These are phyloP conservation scores for Cystobasidium pallidum DNA, from an alignment of 1,284 basidiomycete species.

Conservation along the genomic window DNA sequence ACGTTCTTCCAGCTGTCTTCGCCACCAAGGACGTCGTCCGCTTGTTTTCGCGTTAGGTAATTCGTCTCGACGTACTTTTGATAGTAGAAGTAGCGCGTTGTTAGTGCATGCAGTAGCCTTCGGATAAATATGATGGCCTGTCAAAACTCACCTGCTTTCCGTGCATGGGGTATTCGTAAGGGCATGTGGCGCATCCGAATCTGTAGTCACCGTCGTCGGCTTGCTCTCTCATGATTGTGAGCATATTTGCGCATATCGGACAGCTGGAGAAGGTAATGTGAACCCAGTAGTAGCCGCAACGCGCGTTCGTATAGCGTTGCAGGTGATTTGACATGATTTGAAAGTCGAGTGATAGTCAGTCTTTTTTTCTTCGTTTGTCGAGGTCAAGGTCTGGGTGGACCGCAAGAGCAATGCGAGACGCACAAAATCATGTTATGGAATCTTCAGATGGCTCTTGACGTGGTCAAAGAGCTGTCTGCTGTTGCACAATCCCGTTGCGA, in stretches of 20 bases:
- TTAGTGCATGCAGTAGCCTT: background rate
- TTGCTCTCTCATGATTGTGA: conserved; percentile 67
- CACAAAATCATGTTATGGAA: conserved; percentile 4
- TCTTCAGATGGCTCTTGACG: background rate
- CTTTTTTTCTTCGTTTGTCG: background rate
- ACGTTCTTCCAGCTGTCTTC: conserved; percentile 95
- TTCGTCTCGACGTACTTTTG: conserved; percentile 83
- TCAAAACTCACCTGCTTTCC: conserved; percentile 59
- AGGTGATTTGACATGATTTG: too few relatives aligned
- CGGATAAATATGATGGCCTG: conserved; percentile 16
- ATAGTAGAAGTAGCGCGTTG: background rate
- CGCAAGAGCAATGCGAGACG: background rate
- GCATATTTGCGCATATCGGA: conserved; percentile 81
- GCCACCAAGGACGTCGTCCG: conserved; percentile 91
- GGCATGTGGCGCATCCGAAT: conserved; percentile 80
- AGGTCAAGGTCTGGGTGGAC: background rate
- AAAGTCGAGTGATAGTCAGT: background rate
- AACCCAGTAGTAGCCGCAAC: background rate
- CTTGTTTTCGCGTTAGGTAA: conserved; percentile 77
- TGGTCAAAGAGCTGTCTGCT: background rate
- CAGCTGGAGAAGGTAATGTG: background rate
- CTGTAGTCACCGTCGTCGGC: conserved; percentile 51
- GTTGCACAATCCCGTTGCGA: background rate
- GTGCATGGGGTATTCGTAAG: conserved; percentile 93
- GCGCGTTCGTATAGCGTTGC: background rate